phyloP scores from a whole-genome alignment of 257 asterid species.

The Salvia rosmarinus region DNA sequence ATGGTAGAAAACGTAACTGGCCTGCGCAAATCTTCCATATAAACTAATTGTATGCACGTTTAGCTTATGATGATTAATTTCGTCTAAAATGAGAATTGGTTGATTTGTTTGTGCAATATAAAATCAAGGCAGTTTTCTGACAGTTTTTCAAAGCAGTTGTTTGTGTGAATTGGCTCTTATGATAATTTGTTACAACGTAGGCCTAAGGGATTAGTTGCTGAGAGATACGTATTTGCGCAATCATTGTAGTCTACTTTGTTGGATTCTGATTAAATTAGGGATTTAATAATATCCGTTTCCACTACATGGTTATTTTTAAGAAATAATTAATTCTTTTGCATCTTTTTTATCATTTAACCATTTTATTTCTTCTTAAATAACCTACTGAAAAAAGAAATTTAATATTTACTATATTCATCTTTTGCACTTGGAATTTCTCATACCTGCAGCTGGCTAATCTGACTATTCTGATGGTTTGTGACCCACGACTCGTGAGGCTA shows the following conservation, averaged over 20 bases:
- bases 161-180: background rate
- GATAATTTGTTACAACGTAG: background rate
- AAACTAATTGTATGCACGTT: conserved; percentile 26
- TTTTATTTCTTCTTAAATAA: too few species aligned
- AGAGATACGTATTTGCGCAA: background rate
- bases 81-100: background rate
- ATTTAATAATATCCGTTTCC: too few species aligned
- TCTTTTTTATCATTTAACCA: too few species aligned
- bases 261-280: background rate
- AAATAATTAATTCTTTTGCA: too few species aligned
- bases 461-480: too few species aligned
- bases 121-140: background rate
- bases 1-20: conserved; percentile 60
- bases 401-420: too few species aligned
- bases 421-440: too few species aligned
- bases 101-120: background rate
- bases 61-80: background rate
- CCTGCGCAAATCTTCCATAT: conserved; percentile 76
- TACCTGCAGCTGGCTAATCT: too few species aligned
- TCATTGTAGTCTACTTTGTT: background rate
- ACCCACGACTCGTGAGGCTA: too few species aligned
- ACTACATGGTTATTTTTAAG: too few species aligned
- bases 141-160: background rate
- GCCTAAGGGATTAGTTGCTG: background rate
- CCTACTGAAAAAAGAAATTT: too few species aligned